Conservation (phyloP, 331 rosid genomes). For the Stylosanthes scabra region DNA sequence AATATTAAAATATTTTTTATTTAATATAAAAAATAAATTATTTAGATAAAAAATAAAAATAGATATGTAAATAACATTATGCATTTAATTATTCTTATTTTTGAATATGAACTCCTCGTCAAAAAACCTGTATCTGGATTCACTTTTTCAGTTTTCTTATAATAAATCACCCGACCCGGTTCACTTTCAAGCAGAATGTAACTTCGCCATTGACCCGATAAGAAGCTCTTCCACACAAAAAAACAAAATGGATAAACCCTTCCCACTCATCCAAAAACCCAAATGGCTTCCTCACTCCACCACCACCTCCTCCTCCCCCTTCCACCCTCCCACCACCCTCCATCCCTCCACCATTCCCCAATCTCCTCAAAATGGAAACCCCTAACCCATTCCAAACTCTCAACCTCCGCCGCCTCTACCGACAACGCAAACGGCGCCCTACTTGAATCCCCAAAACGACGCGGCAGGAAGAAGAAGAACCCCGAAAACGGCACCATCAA, state of each 20-base stretch:
- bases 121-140: too few species aligned
- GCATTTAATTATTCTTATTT: too few species aligned
- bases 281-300: slow-evolving; percentile 65
- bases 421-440: not conserved
- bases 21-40: too few species aligned
- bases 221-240: too few species aligned
- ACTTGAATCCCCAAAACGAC: slow-evolving; percentile 58
- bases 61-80: too few species aligned
- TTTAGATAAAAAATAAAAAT: too few species aligned
- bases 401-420: not conserved
- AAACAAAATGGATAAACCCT: slow-evolving; percentile 56
- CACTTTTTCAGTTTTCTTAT: too few species aligned
- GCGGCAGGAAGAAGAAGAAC: slow-evolving; percentile 65
- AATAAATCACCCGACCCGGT: slow-evolving; percentile 24
- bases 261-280: slow-evolving; percentile 29
- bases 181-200: not conserved
- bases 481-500: slow-evolving; percentile 35
- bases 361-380: not conserved
- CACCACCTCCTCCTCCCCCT: slow-evolving; percentile 33
- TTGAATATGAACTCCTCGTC: too few species aligned
- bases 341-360: slow-evolving; percentile 28
- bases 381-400: slow-evolving; percentile 12
- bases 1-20: too few species aligned
- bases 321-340: slow-evolving; percentile 6
- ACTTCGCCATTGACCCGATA: slow-evolving; percentile 34